Percentiles rank a stretch among this genome's conserved stretches.
Conservation (phyloP, 331 rosid genomes). For the Stylosanthes scabra region DNA sequence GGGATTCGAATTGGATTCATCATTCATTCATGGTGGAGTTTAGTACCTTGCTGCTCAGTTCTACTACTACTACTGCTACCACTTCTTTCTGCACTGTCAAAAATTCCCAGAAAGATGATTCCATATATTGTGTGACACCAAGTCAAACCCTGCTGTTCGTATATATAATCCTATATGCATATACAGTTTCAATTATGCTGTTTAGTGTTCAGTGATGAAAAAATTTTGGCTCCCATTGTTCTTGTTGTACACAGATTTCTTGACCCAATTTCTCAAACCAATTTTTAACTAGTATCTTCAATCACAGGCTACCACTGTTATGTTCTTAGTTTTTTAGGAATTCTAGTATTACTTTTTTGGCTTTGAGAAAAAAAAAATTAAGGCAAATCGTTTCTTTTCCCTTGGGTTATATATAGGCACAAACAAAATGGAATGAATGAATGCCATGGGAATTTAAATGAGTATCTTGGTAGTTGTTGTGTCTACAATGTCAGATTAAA, state of each 20-base stretch:
- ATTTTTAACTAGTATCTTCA: background rate
- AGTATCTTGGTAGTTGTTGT: too few relatives aligned
- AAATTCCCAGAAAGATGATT: background rate
- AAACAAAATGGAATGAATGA: too few relatives aligned
- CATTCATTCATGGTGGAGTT: constrained; percentile 22
- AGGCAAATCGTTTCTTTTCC: too few relatives aligned
- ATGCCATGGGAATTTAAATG: too few relatives aligned
- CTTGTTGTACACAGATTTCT: constrained; percentile 24
- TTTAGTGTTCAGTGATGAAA: constrained; percentile 5
- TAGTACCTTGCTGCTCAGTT: constrained; percentile 5
- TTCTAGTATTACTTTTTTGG: background rate
- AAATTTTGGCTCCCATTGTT: constrained; percentile 20
- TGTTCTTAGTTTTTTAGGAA: background rate
- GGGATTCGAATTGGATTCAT: background rate
- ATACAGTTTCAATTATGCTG: constrained; percentile 37
- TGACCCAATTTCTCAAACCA: constrained; percentile 26
- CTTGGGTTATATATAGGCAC: too few relatives aligned
- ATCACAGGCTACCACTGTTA: constrained; percentile 6
- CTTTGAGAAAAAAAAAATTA: too few relatives aligned
- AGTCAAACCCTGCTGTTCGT: constrained; percentile 35
- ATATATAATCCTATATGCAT: background rate
- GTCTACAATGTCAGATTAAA: too few relatives aligned
- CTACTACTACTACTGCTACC: constrained; percentile 14
- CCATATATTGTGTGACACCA: constrained; percentile 18
- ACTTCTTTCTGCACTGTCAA: constrained; percentile 17